Conservation (phyloP, 2,329 filamentous ascomycete species). For the Fusarium acutatum region DNA sequence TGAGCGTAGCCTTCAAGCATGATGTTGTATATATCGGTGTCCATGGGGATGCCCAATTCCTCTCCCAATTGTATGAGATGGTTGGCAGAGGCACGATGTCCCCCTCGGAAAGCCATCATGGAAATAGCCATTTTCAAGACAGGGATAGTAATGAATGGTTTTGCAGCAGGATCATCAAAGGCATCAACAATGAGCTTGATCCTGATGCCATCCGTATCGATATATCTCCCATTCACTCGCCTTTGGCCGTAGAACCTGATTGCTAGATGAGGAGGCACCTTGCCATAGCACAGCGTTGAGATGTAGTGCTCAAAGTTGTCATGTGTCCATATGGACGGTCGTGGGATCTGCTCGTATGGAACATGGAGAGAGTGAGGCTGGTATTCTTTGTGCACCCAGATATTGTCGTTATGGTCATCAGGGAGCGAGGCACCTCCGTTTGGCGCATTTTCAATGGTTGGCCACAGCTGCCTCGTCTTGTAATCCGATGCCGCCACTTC, state of each 20-base stretch:
- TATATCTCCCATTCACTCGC: conserved; percentile 37
- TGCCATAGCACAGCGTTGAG: conserved; percentile 50
- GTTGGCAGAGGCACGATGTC: conserved; percentile 47
- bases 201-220: conserved; percentile 51
- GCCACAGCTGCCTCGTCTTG: conserved; percentile 49
- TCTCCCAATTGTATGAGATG: conserved; percentile 51
- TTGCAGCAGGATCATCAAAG: conserved; percentile 49
- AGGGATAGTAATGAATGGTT: conserved; percentile 48
- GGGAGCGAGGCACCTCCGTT: conserved; percentile 39
- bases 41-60: conserved; percentile 51
- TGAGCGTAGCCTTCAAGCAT: conserved; percentile 53
- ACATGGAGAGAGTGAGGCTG: conserved; percentile 43
- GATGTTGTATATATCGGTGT: conserved; percentile 59
- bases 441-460: conserved; percentile 42
- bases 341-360: conserved; percentile 51
- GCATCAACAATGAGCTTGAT: conserved; percentile 50
- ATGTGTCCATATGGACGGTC: conserved; percentile 53
- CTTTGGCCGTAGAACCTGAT: conserved; percentile 48
- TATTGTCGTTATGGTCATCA: conserved; percentile 34
- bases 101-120: conserved; percentile 50
- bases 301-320: conserved; percentile 55
- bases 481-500: conserved; percentile 48
- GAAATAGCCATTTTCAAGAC: conserved; percentile 56
- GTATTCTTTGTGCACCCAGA: conserved; percentile 50
- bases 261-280: conserved; percentile 45